Conservation (phyloP, 1,284 basidiomycete genomes). For the Ganoderma multipileum region DNA sequence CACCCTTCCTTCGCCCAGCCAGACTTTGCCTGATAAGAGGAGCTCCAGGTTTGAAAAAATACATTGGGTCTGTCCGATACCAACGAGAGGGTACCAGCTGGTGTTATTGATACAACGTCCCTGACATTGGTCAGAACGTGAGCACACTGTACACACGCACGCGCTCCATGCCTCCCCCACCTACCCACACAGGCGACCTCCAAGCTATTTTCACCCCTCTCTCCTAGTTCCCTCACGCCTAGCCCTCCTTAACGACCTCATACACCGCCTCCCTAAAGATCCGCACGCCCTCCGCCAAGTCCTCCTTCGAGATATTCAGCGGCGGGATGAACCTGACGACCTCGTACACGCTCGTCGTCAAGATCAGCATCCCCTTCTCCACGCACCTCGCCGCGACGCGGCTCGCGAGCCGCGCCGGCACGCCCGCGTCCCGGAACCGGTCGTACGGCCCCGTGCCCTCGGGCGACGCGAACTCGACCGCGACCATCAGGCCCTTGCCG, state of each 20-base stretch:
- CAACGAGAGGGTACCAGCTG: too few species aligned
- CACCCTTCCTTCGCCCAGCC: not conserved
- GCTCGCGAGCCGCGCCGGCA: slow-evolving; percentile 72
- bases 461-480: slow-evolving; percentile 79
- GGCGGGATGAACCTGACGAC: slow-evolving; percentile 84
- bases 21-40: not conserved
- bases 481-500: slow-evolving; percentile 83
- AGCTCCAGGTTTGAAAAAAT: not conserved
- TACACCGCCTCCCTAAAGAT: slow-evolving; percentile 69
- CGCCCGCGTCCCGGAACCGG: slow-evolving; percentile 45
- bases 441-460: slow-evolving; percentile 51
- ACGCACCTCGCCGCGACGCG: slow-evolving; percentile 84
- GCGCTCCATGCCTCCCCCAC: not conserved
- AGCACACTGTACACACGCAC: not conserved
- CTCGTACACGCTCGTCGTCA: slow-evolving; percentile 84
- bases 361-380: slow-evolving; percentile 82
- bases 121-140: too few species aligned
- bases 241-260: slow-evolving; percentile 61
- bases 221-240: not conserved
- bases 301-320: slow-evolving; percentile 66
- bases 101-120: too few species aligned
- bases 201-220: not conserved
- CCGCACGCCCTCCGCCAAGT: slow-evolving; percentile 63
- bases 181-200: too few species aligned
- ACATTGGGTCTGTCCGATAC: not conserved